Percentiles rank a stretch among this genome's conserved stretches.
Evolutionary conservation across 2,329 filamentous ascomycete species (phyloP).

Genomic region (Cladosporium cucumerinum): DNA sequence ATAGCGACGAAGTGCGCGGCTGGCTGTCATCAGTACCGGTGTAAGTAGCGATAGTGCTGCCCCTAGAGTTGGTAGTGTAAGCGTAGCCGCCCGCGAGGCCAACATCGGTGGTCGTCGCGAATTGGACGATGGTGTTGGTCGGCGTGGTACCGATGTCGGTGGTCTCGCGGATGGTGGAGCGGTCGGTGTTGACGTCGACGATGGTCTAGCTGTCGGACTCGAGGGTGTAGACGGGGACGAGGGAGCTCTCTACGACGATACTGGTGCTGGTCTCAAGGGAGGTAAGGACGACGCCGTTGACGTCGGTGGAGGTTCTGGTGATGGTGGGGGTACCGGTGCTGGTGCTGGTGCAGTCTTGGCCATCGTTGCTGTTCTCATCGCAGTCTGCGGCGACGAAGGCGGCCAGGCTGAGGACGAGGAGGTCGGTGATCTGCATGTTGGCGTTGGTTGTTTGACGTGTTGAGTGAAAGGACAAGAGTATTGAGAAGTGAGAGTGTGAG

Average conservation of each 20-base stretch:
- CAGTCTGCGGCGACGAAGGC: slow-evolving; percentile 17
- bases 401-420: slow-evolving; percentile 16
- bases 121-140: slow-evolving; percentile 15
- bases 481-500: background rate
- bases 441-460: background rate
- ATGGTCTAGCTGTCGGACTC: slow-evolving; percentile 14
- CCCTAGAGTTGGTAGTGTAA: slow-evolving; percentile 14
- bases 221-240: slow-evolving; percentile 17
- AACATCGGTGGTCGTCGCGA: slow-evolving; percentile 18
- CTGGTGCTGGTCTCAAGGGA: slow-evolving; percentile 15
- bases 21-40: slow-evolving; percentile 13
- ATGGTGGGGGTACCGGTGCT: background rate
- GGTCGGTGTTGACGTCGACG: slow-evolving; percentile 12
- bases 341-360: slow-evolving; percentile 14
- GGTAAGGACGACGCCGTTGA: slow-evolving; percentile 16
- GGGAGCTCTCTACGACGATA: slow-evolving; percentile 12
- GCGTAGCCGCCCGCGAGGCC: slow-evolving; percentile 19
- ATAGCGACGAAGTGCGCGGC: background rate
- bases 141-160: slow-evolving; percentile 17
- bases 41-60: slow-evolving; percentile 16
- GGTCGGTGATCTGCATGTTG: slow-evolving; percentile 19
- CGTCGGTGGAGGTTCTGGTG: slow-evolving; percentile 11
- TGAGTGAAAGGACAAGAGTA: background rate
- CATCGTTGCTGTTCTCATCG: slow-evolving; percentile 17
- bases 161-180: slow-evolving; percentile 11